Evolutionary conservation across 371 early-diverging fungal genomes (phyloP), one percentile per base, ranked within the genome.

Genomic region (Parasitella parasitica): DNA sequence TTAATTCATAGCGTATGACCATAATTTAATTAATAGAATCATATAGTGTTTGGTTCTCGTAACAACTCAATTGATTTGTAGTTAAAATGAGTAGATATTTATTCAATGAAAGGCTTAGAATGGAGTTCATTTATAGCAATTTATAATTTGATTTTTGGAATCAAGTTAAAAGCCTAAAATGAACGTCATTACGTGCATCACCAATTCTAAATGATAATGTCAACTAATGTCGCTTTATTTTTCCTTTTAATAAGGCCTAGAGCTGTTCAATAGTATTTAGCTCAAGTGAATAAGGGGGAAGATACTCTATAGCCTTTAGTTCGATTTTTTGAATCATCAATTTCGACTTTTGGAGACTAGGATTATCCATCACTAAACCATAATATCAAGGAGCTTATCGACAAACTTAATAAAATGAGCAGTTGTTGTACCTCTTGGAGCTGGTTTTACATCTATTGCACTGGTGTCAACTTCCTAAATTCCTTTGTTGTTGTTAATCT

Each of bases 211-310:
- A 30, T 22, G 50, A 58, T 49, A 58, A 27, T 43, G 15, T 49
- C 49, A 56, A 39, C 4, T 41, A 4, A 38, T 56, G 39, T 11
- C n/a, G 56, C 56, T 37, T 56, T 34, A 57, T 46, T 30, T 46
- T 57, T 30, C 48, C 57, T 57, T 57, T 43, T 16, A 57, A 43
- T 32, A 30, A 27, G 13, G 48, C 57, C 46, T 32, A 57, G 43
- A 46, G 46, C 30, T 57, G 57, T 38, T 62, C 67, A 62, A 67
- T 67, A 3, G 54, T 48, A 53, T 67, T 67, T n/a, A 67, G 54
- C 36, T 56, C 56, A 26, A 59, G 48, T 12, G 46, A 67, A 56
- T 66, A 60, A 24, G 61, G 66, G 13, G 64, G 62, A 38, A 67
- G 61, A 37, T 57, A 67, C 34, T 34, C 34, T 34, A 34, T 34